Evolutionary conservation across 306 rosid genomes (phyloP).

Genomic region (Cucurbita argyrosperma): DNA sequence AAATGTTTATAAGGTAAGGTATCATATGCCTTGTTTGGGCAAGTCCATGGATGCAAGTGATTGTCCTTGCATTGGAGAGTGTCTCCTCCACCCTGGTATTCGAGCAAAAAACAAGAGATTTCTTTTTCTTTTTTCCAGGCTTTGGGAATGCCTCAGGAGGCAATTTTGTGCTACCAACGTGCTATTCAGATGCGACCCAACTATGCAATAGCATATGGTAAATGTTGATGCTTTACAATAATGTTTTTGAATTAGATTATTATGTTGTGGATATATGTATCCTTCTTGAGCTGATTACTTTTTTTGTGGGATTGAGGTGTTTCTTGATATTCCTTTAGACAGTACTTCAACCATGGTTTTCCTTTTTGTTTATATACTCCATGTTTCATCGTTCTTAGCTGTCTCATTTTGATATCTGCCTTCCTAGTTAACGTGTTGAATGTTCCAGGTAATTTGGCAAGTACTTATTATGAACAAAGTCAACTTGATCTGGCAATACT

Average conservation of each 20-base stretch:
- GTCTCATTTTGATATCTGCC: not conserved
- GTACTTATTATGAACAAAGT: constrained; percentile 84
- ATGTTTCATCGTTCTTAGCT: not conserved
- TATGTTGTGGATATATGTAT: not conserved
- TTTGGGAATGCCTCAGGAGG: constrained; percentile 89
- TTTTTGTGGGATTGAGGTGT: not conserved
- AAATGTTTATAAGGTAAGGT: constrained; percentile 91
- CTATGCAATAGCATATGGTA: constrained; percentile 92
- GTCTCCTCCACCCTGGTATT: constrained; percentile 13
- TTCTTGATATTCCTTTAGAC: not conserved
- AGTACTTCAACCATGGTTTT: not conserved
- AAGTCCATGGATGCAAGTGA: constrained; percentile 34
- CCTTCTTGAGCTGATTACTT: too few relatives aligned
- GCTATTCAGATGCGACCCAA: constrained; percentile 84
- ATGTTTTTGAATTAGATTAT: not conserved
- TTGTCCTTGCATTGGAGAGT: constrained; percentile 23
- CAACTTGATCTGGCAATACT: constrained; percentile 85
- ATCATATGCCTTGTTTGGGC: constrained; percentile 23
- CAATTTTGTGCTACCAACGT: constrained; percentile 81
- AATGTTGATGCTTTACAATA: constrained; percentile 5
- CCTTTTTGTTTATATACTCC: not conserved
- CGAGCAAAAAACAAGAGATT: constrained; percentile 29
- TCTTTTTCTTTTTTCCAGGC: constrained; percentile 62
- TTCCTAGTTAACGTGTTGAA: not conserved
- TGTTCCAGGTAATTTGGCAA: constrained; percentile 74